Conservation (phyloP, 192 early-diverging fungal genomes). For the Coemansia sp. region DNA sequence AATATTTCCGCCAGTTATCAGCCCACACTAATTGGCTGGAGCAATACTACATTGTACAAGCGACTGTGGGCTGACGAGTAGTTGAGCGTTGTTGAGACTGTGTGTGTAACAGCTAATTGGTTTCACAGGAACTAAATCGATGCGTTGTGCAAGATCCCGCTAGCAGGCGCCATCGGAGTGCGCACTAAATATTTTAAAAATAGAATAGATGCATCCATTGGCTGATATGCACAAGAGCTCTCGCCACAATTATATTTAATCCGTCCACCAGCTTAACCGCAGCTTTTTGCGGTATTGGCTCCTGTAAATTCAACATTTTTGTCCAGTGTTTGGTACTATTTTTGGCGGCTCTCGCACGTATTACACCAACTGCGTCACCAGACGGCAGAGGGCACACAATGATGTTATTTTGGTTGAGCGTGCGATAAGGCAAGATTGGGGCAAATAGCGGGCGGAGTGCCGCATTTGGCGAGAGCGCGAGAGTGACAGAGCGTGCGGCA, state of each 20-base stretch:
- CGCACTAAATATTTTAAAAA: background rate
- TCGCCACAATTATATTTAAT: background rate
- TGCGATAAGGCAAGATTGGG: background rate
- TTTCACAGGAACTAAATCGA: slow-evolving; percentile 3
- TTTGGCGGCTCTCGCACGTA: background rate
- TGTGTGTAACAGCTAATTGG: background rate
- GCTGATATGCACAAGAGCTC: background rate
- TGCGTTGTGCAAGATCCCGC: background rate
- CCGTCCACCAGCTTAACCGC: background rate
- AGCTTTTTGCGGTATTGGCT: background rate
- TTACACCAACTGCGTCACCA: background rate
- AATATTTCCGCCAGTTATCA: background rate
- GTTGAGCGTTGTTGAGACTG: background rate
- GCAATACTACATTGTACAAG: background rate
- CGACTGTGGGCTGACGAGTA: slow-evolving; percentile 6
- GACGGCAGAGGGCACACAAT: background rate
- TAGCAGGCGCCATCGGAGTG: background rate
- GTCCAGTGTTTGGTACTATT: background rate
- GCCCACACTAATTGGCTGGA: slow-evolving; percentile 1
- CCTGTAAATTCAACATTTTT: background rate
- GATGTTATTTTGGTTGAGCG: background rate
- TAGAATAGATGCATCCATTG: background rate
- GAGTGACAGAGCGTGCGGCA: background rate
- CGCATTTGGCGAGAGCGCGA: background rate
- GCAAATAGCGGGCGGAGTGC: background rate